phyloP scores from a whole-genome alignment of 1,284 basidiomycete genomes.

The Apiotrichum laibachii region DNA sequence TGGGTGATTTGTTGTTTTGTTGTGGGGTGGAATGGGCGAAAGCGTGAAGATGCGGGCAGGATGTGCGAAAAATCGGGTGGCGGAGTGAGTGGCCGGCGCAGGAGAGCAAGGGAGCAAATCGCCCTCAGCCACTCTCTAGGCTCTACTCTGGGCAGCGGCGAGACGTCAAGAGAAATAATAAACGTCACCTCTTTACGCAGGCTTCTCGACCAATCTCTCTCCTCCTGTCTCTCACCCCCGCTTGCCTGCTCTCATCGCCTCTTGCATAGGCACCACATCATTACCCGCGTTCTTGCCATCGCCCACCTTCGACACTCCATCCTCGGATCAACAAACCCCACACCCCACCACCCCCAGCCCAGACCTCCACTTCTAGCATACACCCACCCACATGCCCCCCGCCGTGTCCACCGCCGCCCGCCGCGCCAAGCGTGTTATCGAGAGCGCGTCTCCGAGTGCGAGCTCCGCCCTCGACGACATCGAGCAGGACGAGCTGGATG shows the following conservation, averaged over 20 bases:
- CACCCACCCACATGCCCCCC: constrained; percentile 11
- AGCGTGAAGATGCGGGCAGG: neutral
- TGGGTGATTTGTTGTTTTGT: constrained; percentile 4
- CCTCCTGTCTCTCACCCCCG: neutral
- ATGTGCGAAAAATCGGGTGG: neutral
- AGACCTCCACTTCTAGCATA: neutral
- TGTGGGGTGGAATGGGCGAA: neutral
- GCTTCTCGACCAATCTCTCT: neutral
- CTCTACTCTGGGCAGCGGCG: too few relatives aligned
- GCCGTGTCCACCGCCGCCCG: constrained; percentile 23
- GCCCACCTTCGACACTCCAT: neutral
- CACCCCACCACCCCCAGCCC: neutral
- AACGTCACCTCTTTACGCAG: too few relatives aligned
- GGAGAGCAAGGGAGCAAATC: too few relatives aligned
- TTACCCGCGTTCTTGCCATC: too few relatives aligned
- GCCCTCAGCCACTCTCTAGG: too few relatives aligned
- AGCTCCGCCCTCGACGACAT: constrained; percentile 11
- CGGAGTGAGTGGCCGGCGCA: neutral
- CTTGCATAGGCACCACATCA: too few relatives aligned
- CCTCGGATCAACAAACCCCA: neutral
- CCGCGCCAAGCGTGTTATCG: constrained; percentile 27
- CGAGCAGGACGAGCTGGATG: constrained; percentile 24
- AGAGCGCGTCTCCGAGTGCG: constrained; percentile 16
- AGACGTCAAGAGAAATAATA: too few relatives aligned
- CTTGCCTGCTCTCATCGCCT: neutral